phyloP scores from a whole-genome alignment of 768 basidiomycete species.

The Mrakia gelida region DNA sequence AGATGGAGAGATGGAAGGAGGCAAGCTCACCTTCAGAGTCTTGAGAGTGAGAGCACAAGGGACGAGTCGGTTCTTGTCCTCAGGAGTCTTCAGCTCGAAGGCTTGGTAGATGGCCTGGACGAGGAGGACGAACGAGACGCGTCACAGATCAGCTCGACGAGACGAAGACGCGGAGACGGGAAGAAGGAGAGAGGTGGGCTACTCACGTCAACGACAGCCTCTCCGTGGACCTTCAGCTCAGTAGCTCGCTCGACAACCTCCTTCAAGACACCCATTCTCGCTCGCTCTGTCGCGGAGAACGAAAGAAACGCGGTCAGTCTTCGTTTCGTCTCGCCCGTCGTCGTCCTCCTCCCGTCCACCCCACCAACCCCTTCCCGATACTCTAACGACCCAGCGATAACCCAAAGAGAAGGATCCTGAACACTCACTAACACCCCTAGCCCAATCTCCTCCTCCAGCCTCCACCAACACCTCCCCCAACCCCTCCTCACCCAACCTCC shows the following conservation, averaged over 20 bases:
- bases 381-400: too few species aligned
- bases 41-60: conserved; percentile 60
- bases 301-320: too few species aligned
- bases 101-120: conserved; percentile 58
- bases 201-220: conserved; percentile 58
- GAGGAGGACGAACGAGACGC: neutral
- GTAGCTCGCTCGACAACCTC: conserved; percentile 67
- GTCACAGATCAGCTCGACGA: neutral
- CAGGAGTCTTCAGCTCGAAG: conserved; percentile 55
- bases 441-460: conserved; percentile 54
- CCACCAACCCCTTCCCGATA: neutral
- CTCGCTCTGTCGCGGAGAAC: conserved; percentile 44
- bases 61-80: conserved; percentile 57
- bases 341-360: neutral
- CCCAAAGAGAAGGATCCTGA: neutral
- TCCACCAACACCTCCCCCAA: conserved; percentile 59
- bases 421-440: conserved; percentile 35
- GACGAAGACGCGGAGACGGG: neutral
- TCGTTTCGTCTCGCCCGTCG: too few species aligned
- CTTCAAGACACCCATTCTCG: conserved; percentile 71
- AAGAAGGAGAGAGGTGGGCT: neutral
- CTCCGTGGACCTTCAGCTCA: conserved; percentile 51
- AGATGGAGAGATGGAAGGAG: conserved; percentile 32
- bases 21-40: conserved; percentile 42
- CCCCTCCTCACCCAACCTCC: conserved; percentile 57